Base-by-base conservation (phyloP, 2,329 filamentous ascomycete genomes). In the Neurospora sp. region DNA sequence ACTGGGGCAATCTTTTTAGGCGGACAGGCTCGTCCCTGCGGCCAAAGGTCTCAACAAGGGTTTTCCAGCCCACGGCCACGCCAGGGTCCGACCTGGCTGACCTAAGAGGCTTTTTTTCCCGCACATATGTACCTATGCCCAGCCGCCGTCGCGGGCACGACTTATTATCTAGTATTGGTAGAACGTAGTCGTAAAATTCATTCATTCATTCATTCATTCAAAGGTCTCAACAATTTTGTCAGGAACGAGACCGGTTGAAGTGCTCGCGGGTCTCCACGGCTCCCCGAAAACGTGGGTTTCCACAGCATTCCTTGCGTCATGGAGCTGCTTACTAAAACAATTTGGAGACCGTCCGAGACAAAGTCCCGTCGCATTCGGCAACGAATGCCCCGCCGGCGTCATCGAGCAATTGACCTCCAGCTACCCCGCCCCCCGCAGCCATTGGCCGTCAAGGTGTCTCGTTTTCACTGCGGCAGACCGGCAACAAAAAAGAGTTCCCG, bases 391-490 rank as follows among this genome's bases (percentile, higher is more conserved):
- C 52, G 52, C 52, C 52, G 52, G 52, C 52, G 23, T 58, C 52
- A 62, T 62, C 8, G 15, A 36, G 28, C 52, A 62, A 62, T 62
- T 62, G 52, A 62, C 52, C 23, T 33, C 52, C 8, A 62, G 52
- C 46, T 62, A 62, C 28, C 52, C 52, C 52, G 52, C 52, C 11
- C 28, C 52, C 52, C 52, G 52, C 28, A 62, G 52, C 52, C 52
- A 62, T 62, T 36, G 52, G 28, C 52, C 52, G 52, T 62, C 52
- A 43, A 58, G 52, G 66, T 36, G 33, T 68, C 33, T 68, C 67
- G 39, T 7, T 36, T 38, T 46, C 40, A 11, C 23, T 2, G 10
- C 43, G 71, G 71, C 70, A 71, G 43, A 38, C 66, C 70, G 66
- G 42, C 68, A 67, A 68, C 38, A 28, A 36, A 7, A 33, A 36